A percentile compares a stretch with the other conserved stretches of the same genome.
phyloP scores from a whole-genome alignment of 495 filamentous ascomycete species.

The Penicillium silybi region DNA sequence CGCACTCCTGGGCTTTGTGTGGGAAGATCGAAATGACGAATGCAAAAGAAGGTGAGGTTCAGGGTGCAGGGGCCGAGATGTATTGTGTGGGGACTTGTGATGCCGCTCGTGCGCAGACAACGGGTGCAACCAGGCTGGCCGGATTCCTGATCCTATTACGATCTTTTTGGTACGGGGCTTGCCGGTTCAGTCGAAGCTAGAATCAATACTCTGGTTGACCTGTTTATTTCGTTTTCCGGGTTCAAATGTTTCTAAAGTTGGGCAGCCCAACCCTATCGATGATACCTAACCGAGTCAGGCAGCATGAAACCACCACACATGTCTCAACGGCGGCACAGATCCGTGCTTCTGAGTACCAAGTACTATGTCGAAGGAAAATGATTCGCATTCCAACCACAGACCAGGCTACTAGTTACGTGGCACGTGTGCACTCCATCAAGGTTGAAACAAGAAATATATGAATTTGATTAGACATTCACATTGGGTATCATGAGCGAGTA shows the following conservation, averaged over 20 bases:
- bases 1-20: not conserved
- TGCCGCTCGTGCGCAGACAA: not conserved
- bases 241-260: not conserved
- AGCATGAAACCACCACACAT: not conserved
- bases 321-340: not conserved
- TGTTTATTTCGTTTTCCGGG: not conserved
- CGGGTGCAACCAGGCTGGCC: not conserved
- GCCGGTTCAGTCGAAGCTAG: not conserved
- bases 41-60: not conserved
- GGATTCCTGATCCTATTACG: not conserved
- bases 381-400: not conserved
- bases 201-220: not conserved
- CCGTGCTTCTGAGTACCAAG: too few relatives aligned
- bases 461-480: not conserved
- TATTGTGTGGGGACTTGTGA: slow-evolving; percentile 1
- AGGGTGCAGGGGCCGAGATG: not conserved
- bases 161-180: not conserved
- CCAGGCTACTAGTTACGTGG: not conserved
- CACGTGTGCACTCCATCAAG: not conserved
- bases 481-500: slow-evolving; percentile 10
- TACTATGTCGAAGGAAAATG: too few relatives aligned
- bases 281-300: slow-evolving; percentile 8
- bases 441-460: not conserved
- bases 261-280: not conserved
- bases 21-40: not conserved